A percentile compares a stretch with the other conserved stretches of the same genome.
These are phyloP conservation scores for Penicillium angulare DNA, from an alignment of 495 filamentous ascomycete species.

Conservation along the genomic window DNA sequence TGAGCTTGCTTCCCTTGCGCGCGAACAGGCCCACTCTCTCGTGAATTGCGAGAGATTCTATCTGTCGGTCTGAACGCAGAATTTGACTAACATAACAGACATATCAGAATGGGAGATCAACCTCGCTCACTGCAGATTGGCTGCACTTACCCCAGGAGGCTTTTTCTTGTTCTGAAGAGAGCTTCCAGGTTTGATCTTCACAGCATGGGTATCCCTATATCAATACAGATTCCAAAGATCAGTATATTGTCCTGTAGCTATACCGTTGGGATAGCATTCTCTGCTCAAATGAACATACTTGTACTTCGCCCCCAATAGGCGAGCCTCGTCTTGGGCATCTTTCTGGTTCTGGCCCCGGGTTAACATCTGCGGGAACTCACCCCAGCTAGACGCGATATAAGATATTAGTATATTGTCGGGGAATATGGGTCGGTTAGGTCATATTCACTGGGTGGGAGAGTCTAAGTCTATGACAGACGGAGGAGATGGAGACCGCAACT, in stretches of 20 bases:
- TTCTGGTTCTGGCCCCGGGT: constrained; percentile 4
- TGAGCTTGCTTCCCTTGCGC: constrained; percentile 21
- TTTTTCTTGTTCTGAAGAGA: constrained; percentile 5
- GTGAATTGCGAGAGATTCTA: constrained; percentile 27
- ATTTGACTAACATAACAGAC: constrained; percentile 3
- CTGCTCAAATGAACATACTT: constrained; percentile 16
- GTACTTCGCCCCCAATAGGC: constrained; percentile 18
- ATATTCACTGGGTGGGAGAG: constrained; percentile 32
- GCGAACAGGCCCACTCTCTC: constrained; percentile 41
- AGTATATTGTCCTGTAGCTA: too few species aligned
- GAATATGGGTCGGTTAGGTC: constrained; percentile 8
- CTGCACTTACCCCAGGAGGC: constrained; percentile 18
- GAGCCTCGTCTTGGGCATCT: constrained; percentile 20
- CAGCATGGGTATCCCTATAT: constrained; percentile 16
- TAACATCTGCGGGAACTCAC: constrained; percentile 20
- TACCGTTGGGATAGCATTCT: too few species aligned
- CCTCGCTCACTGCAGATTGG: too few species aligned
- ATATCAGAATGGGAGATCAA: not conserved
- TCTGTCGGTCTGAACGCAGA: constrained; percentile 28
- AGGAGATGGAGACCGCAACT: constrained; percentile 24
- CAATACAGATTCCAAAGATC: too few species aligned
- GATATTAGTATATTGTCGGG: constrained; percentile 10
- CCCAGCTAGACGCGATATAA: constrained; percentile 4
- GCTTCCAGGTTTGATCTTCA: constrained; percentile 17
- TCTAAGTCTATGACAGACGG: constrained; percentile 25